Base-by-base conservation (phyloP, 2,329 filamentous ascomycete genomes). In the Talaromyces verruculosus region DNA sequence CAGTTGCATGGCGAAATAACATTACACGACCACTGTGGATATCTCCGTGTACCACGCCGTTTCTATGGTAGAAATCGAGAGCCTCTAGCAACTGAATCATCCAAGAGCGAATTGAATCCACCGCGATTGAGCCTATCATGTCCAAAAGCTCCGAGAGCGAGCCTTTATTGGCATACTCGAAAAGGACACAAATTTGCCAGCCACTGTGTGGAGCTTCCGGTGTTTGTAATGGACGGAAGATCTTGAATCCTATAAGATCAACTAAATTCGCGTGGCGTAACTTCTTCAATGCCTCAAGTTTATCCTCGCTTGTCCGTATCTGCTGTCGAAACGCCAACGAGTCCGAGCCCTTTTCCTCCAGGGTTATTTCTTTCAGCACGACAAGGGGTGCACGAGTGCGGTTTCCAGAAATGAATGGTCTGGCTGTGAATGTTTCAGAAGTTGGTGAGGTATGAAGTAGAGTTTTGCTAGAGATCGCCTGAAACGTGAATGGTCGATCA, bases 31-130 rank as follows among this genome's bases (percentile, higher is more conserved):
- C 85, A 13, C 89, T 84, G 73, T 96, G 92, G 19, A 97, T 88
- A 72, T 91, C 88, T 73, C 91, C 91, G 77, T 98, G 95, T 28
- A 92, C 84, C 65, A 97, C 84, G 22, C 92, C 92, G 74, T 91
- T 89, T 69, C 90, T 89, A 78, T 98, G 94, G 62, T 96, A 87
- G 75, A 90, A 96, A 66, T 92, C 91, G 33, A 99, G 82, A 0
- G 90, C 95, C 79, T 97, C 92, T 30, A 99, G 85, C 19, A 99
- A 83, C 72, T 97, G 92, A 67, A 93, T 88, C n/a, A 92, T 95
- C 90, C 93, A 98, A 28, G 91, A 89, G 63, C 93, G 89, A 53
- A 93, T 89, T 74, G 89, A 93, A 69, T 87, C 86, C 61, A 91
- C 85, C 49, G 90, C 87, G 61, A 97, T 81, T 35, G 86, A 86